Base-by-base conservation (phyloP, 352 stramenopile genomes). In the Elongisporangium undulatum region DNA sequence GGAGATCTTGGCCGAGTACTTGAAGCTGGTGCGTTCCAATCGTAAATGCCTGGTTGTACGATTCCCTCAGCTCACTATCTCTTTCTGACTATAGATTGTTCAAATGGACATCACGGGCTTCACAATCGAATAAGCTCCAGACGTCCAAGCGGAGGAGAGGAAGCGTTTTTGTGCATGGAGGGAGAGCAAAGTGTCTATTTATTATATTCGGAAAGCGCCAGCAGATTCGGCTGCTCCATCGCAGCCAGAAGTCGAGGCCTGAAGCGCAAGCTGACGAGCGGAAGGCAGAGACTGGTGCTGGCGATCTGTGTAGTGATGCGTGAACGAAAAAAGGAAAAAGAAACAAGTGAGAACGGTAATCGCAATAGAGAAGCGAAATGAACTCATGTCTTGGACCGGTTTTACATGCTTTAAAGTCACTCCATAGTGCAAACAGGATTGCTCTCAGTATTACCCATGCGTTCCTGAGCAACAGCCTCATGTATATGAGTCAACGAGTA, bases 71-170 rank as follows among this genome's bases (percentile, higher is more conserved):
- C 58, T 9, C 22, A 1, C 26, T 26, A 13, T 12, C 19, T 17
- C 7, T 51, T 19, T 1, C 22, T 29, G 13, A 58, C 24, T 9
- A 24, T 50, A 79, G 75, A 97, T 98, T 24, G 98, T 99, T 49
- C 94, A 97, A 60, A 99, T 99, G 95, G 95, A 98, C 64, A 90
- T 96, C 61, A 98, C 95, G 9, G 95, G 96, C 29, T 99, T 99
- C 71, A 92, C 80, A 21, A 89, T 90, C 62, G 84, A 93, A 67
- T 91, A 77, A 73, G 53, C 15, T n/a, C n/a, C n/a, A n/a, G n/a
- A n/a, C 29, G 29, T 15, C 29, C 29, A 41, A 41, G 29, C 8
- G 4, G 9, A 41, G 8, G 29, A 9, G 29, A 41, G 13, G 5
- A 15, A 41, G 13, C n/a, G 9, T 9, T 41, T 41, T 41, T 41